Base-by-base conservation (phyloP, 2,329 filamentous ascomycete genomes). In the Parasarocladium wereldwijsianum region DNA sequence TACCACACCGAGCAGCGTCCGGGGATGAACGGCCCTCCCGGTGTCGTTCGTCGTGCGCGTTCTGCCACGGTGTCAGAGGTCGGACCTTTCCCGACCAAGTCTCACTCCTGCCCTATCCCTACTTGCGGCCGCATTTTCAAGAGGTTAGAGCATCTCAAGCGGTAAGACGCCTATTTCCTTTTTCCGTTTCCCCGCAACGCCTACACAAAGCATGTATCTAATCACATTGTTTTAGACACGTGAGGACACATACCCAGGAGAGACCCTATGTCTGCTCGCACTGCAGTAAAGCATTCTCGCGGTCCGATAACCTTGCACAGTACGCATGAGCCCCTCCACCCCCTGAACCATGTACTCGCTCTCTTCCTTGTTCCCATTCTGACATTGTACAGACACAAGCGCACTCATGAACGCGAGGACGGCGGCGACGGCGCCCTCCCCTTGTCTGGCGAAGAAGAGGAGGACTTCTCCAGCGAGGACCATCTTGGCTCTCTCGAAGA, bases 281-380 rank as follows among this genome's bases (percentile, higher is more conserved):
- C 57, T 98, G 90, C 73, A 93, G 82, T 69, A 96, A 96, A 67
- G 87, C 87, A 41, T 98, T 98, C 58, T 96, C 90, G 36, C 71
- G 90, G 60, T 96, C 87, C 49, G 90, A 98, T 64, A 98, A 98
- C 56, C 79, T 98, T 58, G 90, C 90, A 55, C 90, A 98, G 81
- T 93, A 84, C 60, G 71, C 28, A 24, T 21, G n/a, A n/a, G 23
- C 7, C 28, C 26, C 28, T 28, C 36, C 46, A 40, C 45, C 36
- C 36, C 40, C 39, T 44, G 22, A 2, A 7, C 9, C 16, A 5
- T 10, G n/a, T n/a, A 7, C 32, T 41, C 40, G 23, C 33, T 15
- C 16, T 6, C 13, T 29, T 24, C n/a, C n/a, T n/a, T n/a, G n/a
- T n/a, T n/a, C n/a, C n/a, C n/a, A 16, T 6, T 12, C n/a, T 30